Evolutionary conservation across 345 rosid species (phyloP), one percentile per base, ranked within the genome.

Genomic region (Sonneratia alba): DNA sequence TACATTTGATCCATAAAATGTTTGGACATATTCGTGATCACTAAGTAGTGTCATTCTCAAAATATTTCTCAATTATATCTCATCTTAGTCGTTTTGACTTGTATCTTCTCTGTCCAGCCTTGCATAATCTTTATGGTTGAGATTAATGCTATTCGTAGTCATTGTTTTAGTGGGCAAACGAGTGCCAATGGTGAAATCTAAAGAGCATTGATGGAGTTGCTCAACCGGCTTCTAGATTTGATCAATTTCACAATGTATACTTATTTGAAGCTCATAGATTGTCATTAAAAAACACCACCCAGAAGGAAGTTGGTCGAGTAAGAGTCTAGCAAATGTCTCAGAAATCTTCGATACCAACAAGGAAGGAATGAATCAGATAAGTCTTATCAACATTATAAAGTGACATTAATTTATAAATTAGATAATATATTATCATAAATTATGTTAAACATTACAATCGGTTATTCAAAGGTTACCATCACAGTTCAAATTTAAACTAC

Each of bases 51-150:
- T 66, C 19, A 57, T 66, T 69, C 67, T 63, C 66, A 42, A 36
- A 32, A 24, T 48, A 6, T 21, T 72, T 72, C 21, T 57, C 13
- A 45, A 22, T 68, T 69, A 27, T 32, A 56, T 37, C 45, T 21
- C 34, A 36, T 3, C 18, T 5, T 10, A 42, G 11, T 12, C 18
- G 24, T 53, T 36, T 27, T 56, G 18, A 70, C 27, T 66, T 40
- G 36, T 79, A 36, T 43, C 78, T 77, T 71, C 22, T 55, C 9
- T 42, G 9, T 75, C 63, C 71, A 95, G 97, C 99, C 99, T 34
- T 95, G 99, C 79, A 95, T 92, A 78, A 92, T 95, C 64, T 95
- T 95, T 79, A 95, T 95, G 99, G 99, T 91, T 82, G 97, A 95
- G 81, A 95, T 95, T 72, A 97, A 95, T 90, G 99, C 99, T 47